Percentiles rank a stretch among this genome's conserved stretches.
phyloP scores from a whole-genome alignment of 805 yeast genomes.

The Lipomyces spencermartinsiae region DNA sequence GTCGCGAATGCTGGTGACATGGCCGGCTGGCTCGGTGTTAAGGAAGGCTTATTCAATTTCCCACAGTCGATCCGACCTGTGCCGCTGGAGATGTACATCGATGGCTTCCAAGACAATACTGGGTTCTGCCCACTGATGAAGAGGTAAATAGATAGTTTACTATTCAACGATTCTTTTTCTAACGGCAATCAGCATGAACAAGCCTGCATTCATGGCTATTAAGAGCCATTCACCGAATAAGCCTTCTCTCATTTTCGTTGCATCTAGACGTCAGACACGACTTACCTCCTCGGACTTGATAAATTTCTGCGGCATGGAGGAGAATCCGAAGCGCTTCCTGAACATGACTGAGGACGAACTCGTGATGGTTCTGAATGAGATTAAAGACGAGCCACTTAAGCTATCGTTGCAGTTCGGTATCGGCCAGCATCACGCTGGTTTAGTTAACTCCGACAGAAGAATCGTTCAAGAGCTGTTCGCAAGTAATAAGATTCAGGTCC shows the following conservation, averaged over 20 bases:
- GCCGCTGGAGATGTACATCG: constrained; percentile 84
- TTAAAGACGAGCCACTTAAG: constrained; percentile 82
- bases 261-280: constrained; percentile 82
- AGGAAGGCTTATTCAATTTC: constrained; percentile 74
- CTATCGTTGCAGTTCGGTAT: constrained; percentile 79
- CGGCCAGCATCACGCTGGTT: constrained; percentile 83
- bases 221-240: constrained; percentile 86
- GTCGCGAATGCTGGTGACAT: constrained; percentile 84
- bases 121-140: constrained; percentile 87
- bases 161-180: not conserved
- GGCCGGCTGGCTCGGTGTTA: constrained; percentile 84
- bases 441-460: constrained; percentile 73
- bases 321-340: constrained; percentile 73
- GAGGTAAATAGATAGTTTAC: constrained; percentile 25
- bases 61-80: constrained; percentile 85
- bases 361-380: constrained; percentile 55
- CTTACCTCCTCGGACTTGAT: constrained; percentile 80
- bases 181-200: constrained; percentile 64
- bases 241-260: constrained; percentile 85
- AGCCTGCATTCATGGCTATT: constrained; percentile 90
- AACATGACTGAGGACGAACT: constrained; percentile 70
- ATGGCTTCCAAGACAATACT: constrained; percentile 81
- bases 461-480: constrained; percentile 75
- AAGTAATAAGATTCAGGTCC: constrained; percentile 69
- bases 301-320: constrained; percentile 79